Conservation (phyloP, 2,329 filamentous ascomycete species). For the Paracoccidioides lutzii region DNA sequence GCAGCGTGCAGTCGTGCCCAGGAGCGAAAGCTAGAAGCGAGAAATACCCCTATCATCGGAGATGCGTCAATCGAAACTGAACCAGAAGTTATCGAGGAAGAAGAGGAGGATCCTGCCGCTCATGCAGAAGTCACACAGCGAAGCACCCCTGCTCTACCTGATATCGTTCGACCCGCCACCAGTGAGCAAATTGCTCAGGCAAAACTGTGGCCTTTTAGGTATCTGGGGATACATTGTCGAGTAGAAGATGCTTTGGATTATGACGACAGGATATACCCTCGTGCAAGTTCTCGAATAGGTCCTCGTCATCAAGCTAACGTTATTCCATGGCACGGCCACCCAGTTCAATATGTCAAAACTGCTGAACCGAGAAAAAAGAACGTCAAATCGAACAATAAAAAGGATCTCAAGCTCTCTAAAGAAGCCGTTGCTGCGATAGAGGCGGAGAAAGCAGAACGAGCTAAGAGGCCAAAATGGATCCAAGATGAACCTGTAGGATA, state of each 20-base stretch:
- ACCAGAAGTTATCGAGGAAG: slow-evolving; percentile 58
- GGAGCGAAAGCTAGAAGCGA: slow-evolving; percentile 79
- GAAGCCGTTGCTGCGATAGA: slow-evolving; percentile 69
- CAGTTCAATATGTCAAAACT: slow-evolving; percentile 83
- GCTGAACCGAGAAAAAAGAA: slow-evolving; percentile 71
- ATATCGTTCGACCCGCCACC: slow-evolving; percentile 49
- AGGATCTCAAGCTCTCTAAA: slow-evolving; percentile 64
- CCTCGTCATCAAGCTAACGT: slow-evolving; percentile 85
- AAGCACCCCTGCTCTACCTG: slow-evolving; percentile 34
- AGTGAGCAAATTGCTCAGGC: slow-evolving; percentile 84
- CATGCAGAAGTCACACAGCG: slow-evolving; percentile 33
- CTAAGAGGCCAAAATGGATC: slow-evolving; percentile 81
- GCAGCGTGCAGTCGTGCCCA: slow-evolving; percentile 92
- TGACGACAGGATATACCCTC: slow-evolving; percentile 92
- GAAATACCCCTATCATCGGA: slow-evolving; percentile 64
- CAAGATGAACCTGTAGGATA: slow-evolving; percentile 85
- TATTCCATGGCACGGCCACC: slow-evolving; percentile 68
- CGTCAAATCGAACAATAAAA: slow-evolving; percentile 53
- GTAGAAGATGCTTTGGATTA: slow-evolving; percentile 93
- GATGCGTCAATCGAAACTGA: slow-evolving; percentile 41
- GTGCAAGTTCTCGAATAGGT: slow-evolving; percentile 82
- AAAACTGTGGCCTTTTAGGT: slow-evolving; percentile 91
- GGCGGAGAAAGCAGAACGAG: slow-evolving; percentile 64
- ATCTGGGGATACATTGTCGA: slow-evolving; percentile 88
- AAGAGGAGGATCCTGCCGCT: slow-evolving; percentile 55